A percentile compares a stretch with the other conserved stretches of the same genome.
Conservation (phyloP, 1,284 basidiomycete genomes). For the Boletus mariae region DNA sequence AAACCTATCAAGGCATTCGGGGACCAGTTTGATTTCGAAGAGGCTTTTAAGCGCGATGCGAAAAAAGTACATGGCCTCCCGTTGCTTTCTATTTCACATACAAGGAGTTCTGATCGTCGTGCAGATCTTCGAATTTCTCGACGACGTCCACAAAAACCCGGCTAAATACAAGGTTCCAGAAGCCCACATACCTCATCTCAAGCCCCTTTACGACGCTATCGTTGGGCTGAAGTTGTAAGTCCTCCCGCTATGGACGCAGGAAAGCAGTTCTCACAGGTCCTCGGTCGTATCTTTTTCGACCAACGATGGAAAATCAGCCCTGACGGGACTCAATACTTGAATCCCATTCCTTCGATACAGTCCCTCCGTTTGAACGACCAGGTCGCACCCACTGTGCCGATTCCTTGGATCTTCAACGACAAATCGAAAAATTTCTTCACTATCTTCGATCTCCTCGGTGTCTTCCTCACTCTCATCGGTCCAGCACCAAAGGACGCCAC, state of each 20-base stretch:
- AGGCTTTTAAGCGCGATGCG: neutral
- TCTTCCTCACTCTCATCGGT: neutral
- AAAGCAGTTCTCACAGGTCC: neutral
- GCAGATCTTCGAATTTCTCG: neutral
- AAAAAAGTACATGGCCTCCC: neutral
- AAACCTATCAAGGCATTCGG: neutral
- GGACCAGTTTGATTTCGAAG: neutral
- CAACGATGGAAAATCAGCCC: neutral
- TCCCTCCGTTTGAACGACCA: neutral
- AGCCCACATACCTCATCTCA: neutral
- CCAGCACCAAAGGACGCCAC: neutral
- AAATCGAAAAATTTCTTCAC: neutral
- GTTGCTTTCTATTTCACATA: neutral
- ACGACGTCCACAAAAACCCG: neutral
- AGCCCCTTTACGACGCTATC: neutral
- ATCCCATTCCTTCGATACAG: neutral
- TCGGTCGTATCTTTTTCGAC: no score
- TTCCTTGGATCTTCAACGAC: neutral
- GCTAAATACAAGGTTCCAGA: neutral
- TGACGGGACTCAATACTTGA: neutral
- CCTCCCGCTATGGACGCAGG: neutral
- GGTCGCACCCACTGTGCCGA: neutral
- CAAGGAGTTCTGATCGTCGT: neutral
- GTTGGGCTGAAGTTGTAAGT: neutral
- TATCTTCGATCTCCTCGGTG: neutral